Base-by-base conservation (phyloP, 345 rosid species). In the Zanthoxylum bungeanum region DNA sequence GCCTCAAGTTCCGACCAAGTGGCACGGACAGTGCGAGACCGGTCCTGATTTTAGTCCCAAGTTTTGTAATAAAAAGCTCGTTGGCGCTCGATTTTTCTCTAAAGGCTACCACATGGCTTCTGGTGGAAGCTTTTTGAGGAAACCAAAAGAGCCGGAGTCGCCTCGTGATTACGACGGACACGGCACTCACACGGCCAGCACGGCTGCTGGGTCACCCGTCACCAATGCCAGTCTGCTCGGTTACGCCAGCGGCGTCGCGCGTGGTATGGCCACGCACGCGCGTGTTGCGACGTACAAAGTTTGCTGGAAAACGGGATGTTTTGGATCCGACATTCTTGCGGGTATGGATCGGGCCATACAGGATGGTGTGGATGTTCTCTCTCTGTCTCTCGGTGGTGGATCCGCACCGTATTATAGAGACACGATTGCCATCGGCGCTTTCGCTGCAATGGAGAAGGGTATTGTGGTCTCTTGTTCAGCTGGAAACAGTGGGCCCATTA, bases 301-400 rank as follows among this genome's bases (percentile, higher is more conserved):
- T 33, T 93, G 98, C 64, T 90, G 97, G 96, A 71, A 22, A 21
- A 60, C 70, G 0, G 97, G 94, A 1, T 93, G 98, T 70, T 85
- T 87, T 50, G 94, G 86, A 66, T 86, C 96, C 17, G 97, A 93
- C 51, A 88, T 93, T 19, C 85, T 93, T 4, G 97, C 96, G 1
- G 97, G 87, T 4, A 87, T 93, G 83, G 98, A 93, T 72, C 79
- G 72, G 56, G 96, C 98, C 1, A 80, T 93, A 9, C 42, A 9
- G 5, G 97, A 93, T 46, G 98, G 98, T n/a, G 97, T 91, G 3
- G 89, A 93, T 44, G 87, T 93, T 1, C 87, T 93, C n/a, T 93
- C 98, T 0, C 62, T 93, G 21, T 93, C 98, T 8, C 92, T 93
- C 1, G 97, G 97, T 5, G 96, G 93, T 21, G 89, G 91, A 19